A percentile compares a stretch with the other conserved stretches of the same genome.
Evolutionary conservation across 2,329 filamentous ascomycete genomes (phyloP).

Genomic region (Colletotrichum brevisporum): DNA sequence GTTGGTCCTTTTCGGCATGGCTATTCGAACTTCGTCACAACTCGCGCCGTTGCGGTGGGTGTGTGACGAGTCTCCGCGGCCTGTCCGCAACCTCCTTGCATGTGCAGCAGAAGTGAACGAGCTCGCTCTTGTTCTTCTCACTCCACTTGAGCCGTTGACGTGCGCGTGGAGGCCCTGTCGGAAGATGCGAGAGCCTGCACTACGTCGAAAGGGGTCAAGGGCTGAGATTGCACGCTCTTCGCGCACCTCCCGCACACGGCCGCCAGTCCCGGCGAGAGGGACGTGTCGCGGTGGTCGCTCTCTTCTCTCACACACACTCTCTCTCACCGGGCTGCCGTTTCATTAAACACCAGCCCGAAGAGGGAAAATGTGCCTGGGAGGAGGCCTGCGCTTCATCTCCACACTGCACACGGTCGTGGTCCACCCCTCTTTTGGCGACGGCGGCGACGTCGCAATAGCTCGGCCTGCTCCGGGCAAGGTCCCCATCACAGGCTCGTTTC

Average conservation of each 20-base stretch:
- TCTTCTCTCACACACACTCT: conserved; percentile 14
- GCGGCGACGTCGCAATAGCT: conserved; percentile 38
- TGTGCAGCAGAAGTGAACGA: conserved; percentile 10
- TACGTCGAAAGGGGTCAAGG: conserved; percentile 29
- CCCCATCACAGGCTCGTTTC: conserved; percentile 22
- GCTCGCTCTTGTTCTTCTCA: conserved; percentile 5
- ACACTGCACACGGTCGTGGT: conserved; percentile 32
- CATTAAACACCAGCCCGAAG: conserved; percentile 37
- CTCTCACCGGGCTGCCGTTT: conserved; percentile 36
- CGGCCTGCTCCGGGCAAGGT: conserved; percentile 34
- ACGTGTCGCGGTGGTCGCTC: conserved; percentile 7
- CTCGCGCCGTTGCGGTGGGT: conserved; percentile 4
- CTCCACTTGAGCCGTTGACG: conserved; percentile 28
- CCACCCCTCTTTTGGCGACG: conserved; percentile 28
- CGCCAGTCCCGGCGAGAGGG: neutral
- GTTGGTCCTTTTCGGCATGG: conserved; percentile 25
- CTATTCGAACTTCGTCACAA: conserved; percentile 28
- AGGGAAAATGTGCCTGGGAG: conserved; percentile 30
- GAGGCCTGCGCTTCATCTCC: conserved; percentile 38
- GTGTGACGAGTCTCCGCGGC: conserved; percentile 3
- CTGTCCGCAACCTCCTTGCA: conserved; percentile 28
- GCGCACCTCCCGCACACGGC: conserved; percentile 1
- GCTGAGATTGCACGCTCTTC: conserved; percentile 31
- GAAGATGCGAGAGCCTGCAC: conserved; percentile 6
- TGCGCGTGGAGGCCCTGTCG: conserved; percentile 36